Conservation (phyloP, 129 eudicot genomes). For the Centella asiatica region DNA sequence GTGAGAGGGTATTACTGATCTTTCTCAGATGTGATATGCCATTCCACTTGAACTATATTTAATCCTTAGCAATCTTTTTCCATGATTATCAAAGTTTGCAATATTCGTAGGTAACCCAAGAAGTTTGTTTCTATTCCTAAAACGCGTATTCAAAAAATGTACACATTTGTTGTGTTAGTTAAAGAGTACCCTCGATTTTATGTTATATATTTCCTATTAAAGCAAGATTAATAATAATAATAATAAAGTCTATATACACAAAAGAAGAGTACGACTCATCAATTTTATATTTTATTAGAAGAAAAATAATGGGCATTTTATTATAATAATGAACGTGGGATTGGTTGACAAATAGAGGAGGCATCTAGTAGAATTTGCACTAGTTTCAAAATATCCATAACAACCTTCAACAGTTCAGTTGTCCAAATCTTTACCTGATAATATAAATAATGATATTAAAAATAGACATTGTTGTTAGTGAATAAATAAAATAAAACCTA, state of each 20-base stretch:
- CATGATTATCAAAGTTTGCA: background rate
- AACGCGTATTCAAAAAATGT: no score
- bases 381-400: background rate
- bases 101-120: background rate
- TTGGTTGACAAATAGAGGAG: background rate
- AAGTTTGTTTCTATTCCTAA: no score
- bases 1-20: background rate
- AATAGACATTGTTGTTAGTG: background rate
- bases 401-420: slow-evolving; percentile 10
- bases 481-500: background rate
- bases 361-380: background rate
- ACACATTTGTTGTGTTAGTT: no score
- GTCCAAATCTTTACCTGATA: slow-evolving; percentile 19
- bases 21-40: background rate
- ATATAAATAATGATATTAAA: background rate
- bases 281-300: background rate
- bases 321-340: background rate
- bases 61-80: background rate
- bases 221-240: no score
- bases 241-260: background rate
- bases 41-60: background rate
- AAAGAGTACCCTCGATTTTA: no score
- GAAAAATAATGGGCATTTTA: background rate
- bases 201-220: no score
- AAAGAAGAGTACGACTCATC: background rate